Conservation (phyloP, 768 basidiomycete genomes). For the Phaeotremella skinneri region DNA sequence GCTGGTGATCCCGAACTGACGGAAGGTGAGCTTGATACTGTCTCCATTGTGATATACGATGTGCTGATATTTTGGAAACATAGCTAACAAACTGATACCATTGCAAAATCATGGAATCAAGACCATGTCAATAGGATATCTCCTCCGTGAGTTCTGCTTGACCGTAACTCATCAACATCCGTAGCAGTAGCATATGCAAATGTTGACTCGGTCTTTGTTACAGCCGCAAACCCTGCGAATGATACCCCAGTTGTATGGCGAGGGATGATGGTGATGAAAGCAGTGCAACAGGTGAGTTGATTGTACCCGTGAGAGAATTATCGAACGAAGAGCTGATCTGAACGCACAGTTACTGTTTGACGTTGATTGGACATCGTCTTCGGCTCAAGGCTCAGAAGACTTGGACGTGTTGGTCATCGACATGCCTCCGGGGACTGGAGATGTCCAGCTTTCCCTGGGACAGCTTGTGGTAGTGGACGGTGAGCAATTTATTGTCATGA, state of each 20-base stretch:
- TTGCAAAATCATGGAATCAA: constrained; percentile 82
- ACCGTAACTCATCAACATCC: not conserved
- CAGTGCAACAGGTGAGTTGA: constrained; percentile 69
- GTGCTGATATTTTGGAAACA: constrained; percentile 10
- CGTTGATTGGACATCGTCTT: constrained; percentile 69
- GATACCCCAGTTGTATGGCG: constrained; percentile 91
- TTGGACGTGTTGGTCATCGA: constrained; percentile 87
- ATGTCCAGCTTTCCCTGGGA: constrained; percentile 86
- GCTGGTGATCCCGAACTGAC: constrained; percentile 76
- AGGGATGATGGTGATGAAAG: constrained; percentile 97
- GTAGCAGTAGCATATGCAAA: constrained; percentile 11
- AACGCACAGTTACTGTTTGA: constrained; percentile 69
- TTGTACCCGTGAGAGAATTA: not conserved
- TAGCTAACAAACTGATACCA: constrained; percentile 76
- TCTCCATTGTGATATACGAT: not conserved
- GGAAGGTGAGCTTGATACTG: constrained; percentile 53
- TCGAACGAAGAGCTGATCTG: constrained; percentile 3
- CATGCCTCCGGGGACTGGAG: constrained; percentile 96
- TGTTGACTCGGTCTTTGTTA: not conserved
- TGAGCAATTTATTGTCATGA: constrained; percentile 49
- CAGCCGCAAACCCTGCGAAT: constrained; percentile 56
- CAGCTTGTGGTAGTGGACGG: constrained; percentile 83
- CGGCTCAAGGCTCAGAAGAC: constrained; percentile 43
- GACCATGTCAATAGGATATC: constrained; percentile 97
- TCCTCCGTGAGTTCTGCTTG: constrained; percentile 57